Evolutionary conservation across 2,329 filamentous ascomycete species (phyloP).

Genomic region (Beauveria sp.): DNA sequence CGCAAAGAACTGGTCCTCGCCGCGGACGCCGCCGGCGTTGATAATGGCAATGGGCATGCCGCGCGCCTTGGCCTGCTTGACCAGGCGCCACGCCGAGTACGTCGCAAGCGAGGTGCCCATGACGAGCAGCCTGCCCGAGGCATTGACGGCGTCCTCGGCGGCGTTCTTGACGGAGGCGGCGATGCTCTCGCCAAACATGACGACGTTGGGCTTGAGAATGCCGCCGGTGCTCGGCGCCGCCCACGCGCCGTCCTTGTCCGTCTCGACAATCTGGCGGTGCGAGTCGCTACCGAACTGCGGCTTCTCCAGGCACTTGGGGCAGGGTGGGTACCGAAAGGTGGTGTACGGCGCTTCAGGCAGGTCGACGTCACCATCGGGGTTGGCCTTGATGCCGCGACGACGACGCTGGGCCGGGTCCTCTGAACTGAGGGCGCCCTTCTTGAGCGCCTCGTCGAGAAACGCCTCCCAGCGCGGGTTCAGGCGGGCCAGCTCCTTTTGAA

Average conservation of each 20-base stretch:
- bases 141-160: constrained; percentile 74
- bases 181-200: constrained; percentile 96
- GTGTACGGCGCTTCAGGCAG: constrained; percentile 79
- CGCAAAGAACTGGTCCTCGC: constrained; percentile 65
- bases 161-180: constrained; percentile 57
- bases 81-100: constrained; percentile 88
- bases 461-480: constrained; percentile 83
- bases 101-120: constrained; percentile 88
- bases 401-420: constrained; percentile 66
- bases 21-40: constrained; percentile 78
- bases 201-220: constrained; percentile 83
- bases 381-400: constrained; percentile 67
- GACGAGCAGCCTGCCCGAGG: constrained; percentile 66
- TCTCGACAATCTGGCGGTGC: constrained; percentile 50
- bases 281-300: constrained; percentile 53
- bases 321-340: constrained; percentile 86
- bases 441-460: constrained; percentile 65
- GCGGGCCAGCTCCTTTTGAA: constrained; percentile 66
- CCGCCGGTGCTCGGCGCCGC: constrained; percentile 57
- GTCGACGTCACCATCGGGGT: constrained; percentile 93
- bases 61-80: constrained; percentile 72
- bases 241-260: constrained; percentile 79
- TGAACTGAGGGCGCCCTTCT: constrained; percentile 66
- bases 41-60: constrained; percentile 81
- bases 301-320: constrained; percentile 65